Evolutionary conservation across 176 grass and related monocot genomes (phyloP), one percentile per base, ranked within the genome.

Genomic region (Avena insularis): DNA sequence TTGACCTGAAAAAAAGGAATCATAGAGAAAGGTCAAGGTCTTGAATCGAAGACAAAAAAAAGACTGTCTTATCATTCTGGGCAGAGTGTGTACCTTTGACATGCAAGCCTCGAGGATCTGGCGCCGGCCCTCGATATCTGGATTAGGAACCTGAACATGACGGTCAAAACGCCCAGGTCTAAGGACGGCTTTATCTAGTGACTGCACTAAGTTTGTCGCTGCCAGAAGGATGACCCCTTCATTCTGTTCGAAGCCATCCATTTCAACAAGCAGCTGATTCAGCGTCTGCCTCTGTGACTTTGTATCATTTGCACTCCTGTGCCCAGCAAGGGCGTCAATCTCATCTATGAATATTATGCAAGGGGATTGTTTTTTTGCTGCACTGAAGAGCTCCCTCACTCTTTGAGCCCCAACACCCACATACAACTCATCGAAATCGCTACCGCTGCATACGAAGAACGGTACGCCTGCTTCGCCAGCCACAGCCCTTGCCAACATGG

Each of bases 401-500:
- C 61, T 64, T 64, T 23, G 29, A 29, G 61, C 23, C 23, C 61
- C 61, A 64, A 64, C 61, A 64, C 61, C 61, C 61, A 64, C 61
- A 64, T 14, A 29, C 4, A 9, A 2, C 61, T 64, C 61, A 1
- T 64, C 23, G 23, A 64, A 64, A 29, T 64, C 61, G 25, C 12
- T 64, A 11, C 61, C 61, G 23, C 61, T 64, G 61, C 61, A 64
- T 5, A 23, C 25, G 11, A 29, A 27, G 61, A 64, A 64, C 4
- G 61, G 61, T 64, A 64, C 61, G 4, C 61, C 61, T 31, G 61
- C 61, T 64, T 64, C 61, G 12, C 61, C 12, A 25, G 61, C 61
- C 25, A 64, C 61, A 64, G 61, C 61, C 61, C 25, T 64, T 64
- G 61, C 61, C 61, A 64, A 64, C 61, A 64, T 64, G 23, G 61